Base-by-base conservation (phyloP, 75 land plant genomes). In the Sequoia sempervirens region DNA sequence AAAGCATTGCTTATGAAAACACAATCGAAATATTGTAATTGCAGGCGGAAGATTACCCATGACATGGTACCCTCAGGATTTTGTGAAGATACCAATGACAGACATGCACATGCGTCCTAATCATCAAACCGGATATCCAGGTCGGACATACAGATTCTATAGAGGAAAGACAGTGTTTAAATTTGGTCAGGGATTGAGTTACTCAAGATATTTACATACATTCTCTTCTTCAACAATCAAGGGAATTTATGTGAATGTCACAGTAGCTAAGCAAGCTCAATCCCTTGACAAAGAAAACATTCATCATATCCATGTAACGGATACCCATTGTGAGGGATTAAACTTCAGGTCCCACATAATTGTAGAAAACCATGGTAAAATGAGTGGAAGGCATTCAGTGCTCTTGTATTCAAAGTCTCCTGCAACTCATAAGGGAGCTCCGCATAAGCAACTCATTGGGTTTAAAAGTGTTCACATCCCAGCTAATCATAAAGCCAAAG, bases 41-140 rank as follows among this genome's bases (percentile, higher is more conserved):
- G 83, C 90, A 96, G 97, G 96, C 17, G 97, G 97, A 68, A 90
- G 88, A 85, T 83, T 96, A 32, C 97, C 99, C 69, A 69, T 94
- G 7, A 96, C 97, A 56, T 98, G 99, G 99, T 98, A 98, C 82
- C 98, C 98, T 3, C 85, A 96, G 69, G 87, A 83, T 9, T 98
- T 87, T 80, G 90, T 90, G 1, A 88, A 75, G 56, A 82, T 92
- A 26, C 90, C 91, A 40, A 96, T 98, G 99, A 96, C 95, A 30
- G 92, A 94, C 84, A 97, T 97, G 99, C 86, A 90, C 50, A 98
- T 98, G 99, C 83, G 95, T 7, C 87, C 98, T 2, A 90, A 94
- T 10, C 75, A 84, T 56, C 43, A 90, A 1, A 61, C 88, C 1
- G 93, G 93, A 6, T 96, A 96, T 82, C 99, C 99, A 10, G 99